Percentiles rank a stretch among this genome's conserved stretches.
phyloP scores from a whole-genome alignment of 2,329 filamentous ascomycete genomes.

The Pseudogymnoascus sp. region DNA sequence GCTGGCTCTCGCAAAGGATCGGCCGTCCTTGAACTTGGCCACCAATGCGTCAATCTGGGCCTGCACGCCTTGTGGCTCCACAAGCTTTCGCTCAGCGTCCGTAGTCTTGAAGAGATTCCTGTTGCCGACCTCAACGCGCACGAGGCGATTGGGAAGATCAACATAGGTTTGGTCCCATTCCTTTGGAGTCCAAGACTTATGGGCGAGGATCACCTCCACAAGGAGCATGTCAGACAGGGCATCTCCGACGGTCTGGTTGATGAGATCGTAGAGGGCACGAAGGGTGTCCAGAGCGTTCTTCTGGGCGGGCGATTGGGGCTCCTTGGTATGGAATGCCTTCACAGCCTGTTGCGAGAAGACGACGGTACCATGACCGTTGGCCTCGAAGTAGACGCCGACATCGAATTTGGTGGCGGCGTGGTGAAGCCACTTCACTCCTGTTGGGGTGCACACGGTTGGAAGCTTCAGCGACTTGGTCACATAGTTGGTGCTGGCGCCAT shows the following conservation, averaged over 20 bases:
- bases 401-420: slow-evolving; percentile 94
- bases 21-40: slow-evolving; percentile 81
- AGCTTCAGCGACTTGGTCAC: slow-evolving; percentile 81
- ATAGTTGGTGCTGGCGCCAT: slow-evolving; percentile 88
- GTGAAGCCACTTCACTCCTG: slow-evolving; percentile 95
- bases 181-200: slow-evolving; percentile 83
- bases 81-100: slow-evolving; percentile 83
- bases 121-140: slow-evolving; percentile 81
- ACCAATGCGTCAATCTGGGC: slow-evolving; percentile 79
- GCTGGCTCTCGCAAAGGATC: slow-evolving; percentile 84
- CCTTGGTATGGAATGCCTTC: slow-evolving; percentile 66
- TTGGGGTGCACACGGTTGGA: slow-evolving; percentile 86
- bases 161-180: slow-evolving; percentile 92
- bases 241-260: slow-evolving; percentile 97
- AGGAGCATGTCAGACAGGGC: slow-evolving; percentile 93
- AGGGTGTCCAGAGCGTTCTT: slow-evolving; percentile 83
- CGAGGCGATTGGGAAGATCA: slow-evolving; percentile 91
- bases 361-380: slow-evolving; percentile 94
- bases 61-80: slow-evolving; percentile 71
- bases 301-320: slow-evolving; percentile 86
- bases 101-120: slow-evolving; percentile 86
- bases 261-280: slow-evolving; percentile 74
- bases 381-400: slow-evolving; percentile 96
- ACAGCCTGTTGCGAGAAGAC: slow-evolving; percentile 84
- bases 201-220: slow-evolving; percentile 89